phyloP scores from a whole-genome alignment of 2,329 filamentous ascomycete genomes.

The Fusarium proliferatum region DNA sequence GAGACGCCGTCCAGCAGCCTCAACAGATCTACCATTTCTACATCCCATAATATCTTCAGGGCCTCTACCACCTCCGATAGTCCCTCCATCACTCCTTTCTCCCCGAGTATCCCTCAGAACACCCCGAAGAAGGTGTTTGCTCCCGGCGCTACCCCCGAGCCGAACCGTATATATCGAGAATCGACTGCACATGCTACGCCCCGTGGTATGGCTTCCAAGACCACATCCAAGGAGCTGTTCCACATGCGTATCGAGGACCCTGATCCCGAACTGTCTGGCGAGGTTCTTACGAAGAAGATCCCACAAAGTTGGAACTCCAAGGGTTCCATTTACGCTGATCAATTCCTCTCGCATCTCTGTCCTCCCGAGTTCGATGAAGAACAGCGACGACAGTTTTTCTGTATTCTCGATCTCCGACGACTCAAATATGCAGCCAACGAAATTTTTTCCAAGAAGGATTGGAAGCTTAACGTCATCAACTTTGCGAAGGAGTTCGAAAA shows the following conservation, averaged over 20 bases:
- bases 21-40: slow-evolving; percentile 50
- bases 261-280: slow-evolving; percentile 66
- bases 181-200: slow-evolving; percentile 60
- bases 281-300: slow-evolving; percentile 63
- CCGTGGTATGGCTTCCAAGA: slow-evolving; percentile 62
- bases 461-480: slow-evolving; percentile 71
- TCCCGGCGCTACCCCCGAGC: slow-evolving; percentile 57
- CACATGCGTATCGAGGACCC: slow-evolving; percentile 69
- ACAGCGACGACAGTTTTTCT: slow-evolving; percentile 71
- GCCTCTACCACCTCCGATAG: slow-evolving; percentile 52
- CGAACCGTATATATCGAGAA: slow-evolving; percentile 56
- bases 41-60: slow-evolving; percentile 56
- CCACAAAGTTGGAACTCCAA: slow-evolving; percentile 63
- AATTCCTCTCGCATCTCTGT: slow-evolving; percentile 68
- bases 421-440: slow-evolving; percentile 71
- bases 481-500: slow-evolving; percentile 74
- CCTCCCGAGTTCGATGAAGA: slow-evolving; percentile 68
- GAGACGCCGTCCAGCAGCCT: slow-evolving; percentile 51
- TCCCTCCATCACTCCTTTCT: slow-evolving; percentile 53
- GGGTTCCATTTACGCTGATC: slow-evolving; percentile 69
- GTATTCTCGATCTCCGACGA: slow-evolving; percentile 69
- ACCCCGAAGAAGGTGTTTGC: slow-evolving; percentile 62
- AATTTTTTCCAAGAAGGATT: slow-evolving; percentile 69
- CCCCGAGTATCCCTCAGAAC: slow-evolving; percentile 58
- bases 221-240: slow-evolving; percentile 64